These are phyloP conservation scores for Amphibolis antarctica DNA, from an alignment of 106 monocot genomes.

Conservation along the genomic window DNA sequence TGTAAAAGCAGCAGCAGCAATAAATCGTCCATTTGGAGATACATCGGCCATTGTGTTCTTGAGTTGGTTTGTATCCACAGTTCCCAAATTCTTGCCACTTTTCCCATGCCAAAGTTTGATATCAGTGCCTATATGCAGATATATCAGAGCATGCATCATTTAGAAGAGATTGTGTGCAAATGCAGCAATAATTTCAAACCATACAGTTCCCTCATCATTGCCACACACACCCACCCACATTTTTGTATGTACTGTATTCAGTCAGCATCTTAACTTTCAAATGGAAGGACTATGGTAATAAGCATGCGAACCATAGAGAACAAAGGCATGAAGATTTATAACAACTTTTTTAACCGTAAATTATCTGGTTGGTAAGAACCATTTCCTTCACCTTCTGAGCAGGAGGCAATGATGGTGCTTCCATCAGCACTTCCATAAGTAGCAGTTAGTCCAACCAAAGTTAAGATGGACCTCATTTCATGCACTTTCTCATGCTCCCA, in stretches of 20 bases:
- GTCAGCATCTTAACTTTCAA: no score
- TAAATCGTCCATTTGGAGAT: slow-evolving; percentile 93
- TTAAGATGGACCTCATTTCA: slow-evolving; percentile 54
- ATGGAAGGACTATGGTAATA: no score
- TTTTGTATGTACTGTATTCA: background rate
- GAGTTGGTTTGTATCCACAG: slow-evolving; percentile 91
- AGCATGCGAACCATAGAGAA: no score
- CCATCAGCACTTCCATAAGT: slow-evolving; percentile 84
- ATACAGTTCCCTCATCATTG: no score
- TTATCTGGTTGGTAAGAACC: background rate
- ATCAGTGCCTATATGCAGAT: slow-evolving; percentile 92
- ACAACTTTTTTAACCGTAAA: background rate
- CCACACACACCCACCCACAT: no score
- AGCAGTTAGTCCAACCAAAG: slow-evolving; percentile 43
- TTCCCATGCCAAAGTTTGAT: slow-evolving; percentile 98
- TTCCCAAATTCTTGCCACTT: slow-evolving; percentile 83
- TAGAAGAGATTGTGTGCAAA: no score
- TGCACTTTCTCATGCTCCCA: slow-evolving; percentile 94
- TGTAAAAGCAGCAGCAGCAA: slow-evolving; percentile 98
- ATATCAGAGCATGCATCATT: no score
- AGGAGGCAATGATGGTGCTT: slow-evolving; percentile 74
- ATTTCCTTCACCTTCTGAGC: slow-evolving; percentile 73
- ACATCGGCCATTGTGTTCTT: slow-evolving; percentile 94
- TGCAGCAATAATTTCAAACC: no score
- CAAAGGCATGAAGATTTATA: no score